phyloP scores from a whole-genome alignment of 1,284 basidiomycete species.

The Cystobasidiaceae sp. region DNA sequence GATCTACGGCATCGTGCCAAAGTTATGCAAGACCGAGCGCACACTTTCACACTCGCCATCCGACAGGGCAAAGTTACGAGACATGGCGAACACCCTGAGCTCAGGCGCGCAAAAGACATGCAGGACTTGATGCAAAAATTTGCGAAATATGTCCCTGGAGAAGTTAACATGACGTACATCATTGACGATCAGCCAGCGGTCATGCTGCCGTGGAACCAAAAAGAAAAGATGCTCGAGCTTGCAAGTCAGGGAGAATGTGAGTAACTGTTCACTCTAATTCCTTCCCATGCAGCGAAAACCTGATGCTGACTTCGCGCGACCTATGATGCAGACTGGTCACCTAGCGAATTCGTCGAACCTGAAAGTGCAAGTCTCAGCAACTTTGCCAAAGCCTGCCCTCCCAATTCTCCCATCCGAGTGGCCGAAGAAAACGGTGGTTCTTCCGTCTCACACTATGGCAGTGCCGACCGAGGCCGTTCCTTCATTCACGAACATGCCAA shows the following conservation, averaged over 20 bases:
- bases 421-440: conserved; percentile 36
- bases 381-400: conserved; percentile 38
- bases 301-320: too few species aligned
- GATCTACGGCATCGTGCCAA: conserved; percentile 37
- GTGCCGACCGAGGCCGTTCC: conserved; percentile 33
- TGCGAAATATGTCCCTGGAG: conserved; percentile 45
- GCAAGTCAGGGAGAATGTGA: conserved; percentile 48
- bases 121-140: conserved; percentile 45
- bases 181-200: conserved; percentile 52
- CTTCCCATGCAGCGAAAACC: too few species aligned
- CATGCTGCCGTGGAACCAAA: conserved; percentile 49
- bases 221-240: conserved; percentile 48
- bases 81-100: conserved; percentile 35
- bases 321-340: conserved; percentile 25
- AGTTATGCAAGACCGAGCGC: conserved; percentile 42
- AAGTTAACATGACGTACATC: conserved; percentile 48
- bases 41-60: conserved; percentile 41
- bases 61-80: conserved; percentile 32
- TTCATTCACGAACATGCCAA: conserved; percentile 43
- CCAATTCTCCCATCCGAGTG: conserved; percentile 39
- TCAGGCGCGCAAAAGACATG: conserved; percentile 41
- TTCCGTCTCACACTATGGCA: conserved; percentile 30
- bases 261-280: conserved; percentile 34
- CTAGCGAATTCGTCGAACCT: conserved; percentile 27
- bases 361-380: conserved; percentile 30